Evolutionary conservation across 1,284 basidiomycete species (phyloP).

Genomic region (Heterobasidion annosum): DNA sequence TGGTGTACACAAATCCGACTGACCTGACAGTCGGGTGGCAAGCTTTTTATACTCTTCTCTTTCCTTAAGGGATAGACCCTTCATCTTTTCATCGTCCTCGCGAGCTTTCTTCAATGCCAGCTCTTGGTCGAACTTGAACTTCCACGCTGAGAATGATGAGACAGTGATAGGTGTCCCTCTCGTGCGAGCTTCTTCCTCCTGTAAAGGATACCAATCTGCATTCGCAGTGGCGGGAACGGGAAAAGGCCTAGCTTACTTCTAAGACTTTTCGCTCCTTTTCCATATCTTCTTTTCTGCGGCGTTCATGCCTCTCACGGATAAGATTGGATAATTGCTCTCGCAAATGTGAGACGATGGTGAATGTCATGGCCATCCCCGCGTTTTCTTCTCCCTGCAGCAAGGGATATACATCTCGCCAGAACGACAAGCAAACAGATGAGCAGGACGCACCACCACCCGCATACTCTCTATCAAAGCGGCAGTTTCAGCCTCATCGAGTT

Average conservation of each 20-base stretch:
- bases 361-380: slow-evolving; percentile 96
- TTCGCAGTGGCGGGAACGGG: not conserved
- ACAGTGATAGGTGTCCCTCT: slow-evolving; percentile 85
- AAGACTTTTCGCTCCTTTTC: slow-evolving; percentile 67
- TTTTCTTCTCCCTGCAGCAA: slow-evolving; percentile 75
- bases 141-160: slow-evolving; percentile 80
- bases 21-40: slow-evolving; percentile 63
- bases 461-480: slow-evolving; percentile 52
- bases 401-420: not conserved
- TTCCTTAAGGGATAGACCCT: slow-evolving; percentile 73
- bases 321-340: slow-evolving; percentile 70
- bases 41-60: slow-evolving; percentile 79
- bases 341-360: slow-evolving; percentile 84
- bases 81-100: slow-evolving; percentile 81
- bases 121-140: slow-evolving; percentile 68
- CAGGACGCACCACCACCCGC: slow-evolving; percentile 47
- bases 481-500: slow-evolving; percentile 52
- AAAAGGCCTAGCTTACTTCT: slow-evolving; percentile 43
- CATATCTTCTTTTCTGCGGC: slow-evolving; percentile 50
- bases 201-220: not conserved
- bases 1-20: not conserved
- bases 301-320: slow-evolving; percentile 51
- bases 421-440: slow-evolving; percentile 2
- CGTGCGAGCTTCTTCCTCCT: slow-evolving; percentile 86
- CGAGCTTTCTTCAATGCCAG: slow-evolving; percentile 46